Conservation (phyloP, 139 green algal species). For the Chlamydomonas incerta region DNA sequence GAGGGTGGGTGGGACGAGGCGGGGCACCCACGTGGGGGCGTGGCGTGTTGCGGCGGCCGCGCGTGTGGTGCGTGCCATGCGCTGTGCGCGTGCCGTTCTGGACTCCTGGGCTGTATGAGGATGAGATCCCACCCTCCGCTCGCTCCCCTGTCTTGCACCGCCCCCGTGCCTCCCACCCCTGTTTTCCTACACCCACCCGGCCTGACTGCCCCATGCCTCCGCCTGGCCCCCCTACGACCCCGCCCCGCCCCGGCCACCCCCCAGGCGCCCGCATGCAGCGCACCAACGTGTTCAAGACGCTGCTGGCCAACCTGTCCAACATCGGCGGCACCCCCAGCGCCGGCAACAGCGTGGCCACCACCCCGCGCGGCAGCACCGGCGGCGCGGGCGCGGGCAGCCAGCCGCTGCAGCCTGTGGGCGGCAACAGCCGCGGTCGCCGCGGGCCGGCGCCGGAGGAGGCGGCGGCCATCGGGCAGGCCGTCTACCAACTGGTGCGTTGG, state of each 20-base stretch:
- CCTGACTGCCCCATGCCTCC: no score
- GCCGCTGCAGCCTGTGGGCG: background rate
- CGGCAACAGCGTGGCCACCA: background rate
- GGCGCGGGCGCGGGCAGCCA: background rate
- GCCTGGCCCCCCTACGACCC: no score
- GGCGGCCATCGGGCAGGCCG: constrained; percentile 16
- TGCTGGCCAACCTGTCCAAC: background rate
- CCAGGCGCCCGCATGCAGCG: constrained; percentile 1
- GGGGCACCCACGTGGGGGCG: no score
- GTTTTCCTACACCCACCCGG: no score
- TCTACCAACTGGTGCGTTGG: constrained; percentile 21
- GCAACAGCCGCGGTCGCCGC: background rate
- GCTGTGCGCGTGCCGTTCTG: no score
- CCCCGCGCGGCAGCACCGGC: constrained; percentile 3
- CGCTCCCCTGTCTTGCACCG: no score
- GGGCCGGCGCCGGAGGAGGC: constrained; percentile 32
- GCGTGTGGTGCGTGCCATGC: no score
- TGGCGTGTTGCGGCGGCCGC: no score
- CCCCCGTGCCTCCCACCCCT: no score
- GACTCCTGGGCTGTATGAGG: no score
- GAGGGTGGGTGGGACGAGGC: background rate
- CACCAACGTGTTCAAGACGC: constrained; percentile 34
- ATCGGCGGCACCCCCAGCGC: background rate
- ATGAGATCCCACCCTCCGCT: no score
- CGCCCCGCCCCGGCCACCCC: no score